Evolutionary conservation across 1,284 basidiomycete species (phyloP).

Genomic region (Ganoderma lucidum): DNA sequence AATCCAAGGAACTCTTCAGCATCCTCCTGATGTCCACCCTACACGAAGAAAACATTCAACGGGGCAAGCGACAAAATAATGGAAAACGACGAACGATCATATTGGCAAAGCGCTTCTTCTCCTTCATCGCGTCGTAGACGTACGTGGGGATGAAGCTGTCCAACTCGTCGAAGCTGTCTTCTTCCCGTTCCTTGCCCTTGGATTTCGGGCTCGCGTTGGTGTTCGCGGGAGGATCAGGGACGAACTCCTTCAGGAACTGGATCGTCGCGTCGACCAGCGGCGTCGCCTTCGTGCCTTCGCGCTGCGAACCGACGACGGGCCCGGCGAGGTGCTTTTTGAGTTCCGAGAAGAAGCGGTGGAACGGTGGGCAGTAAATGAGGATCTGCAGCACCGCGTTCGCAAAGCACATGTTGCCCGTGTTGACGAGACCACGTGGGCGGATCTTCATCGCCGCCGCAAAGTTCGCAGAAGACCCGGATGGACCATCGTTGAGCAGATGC

Average conservation of each 20-base stretch:
- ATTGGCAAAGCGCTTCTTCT: slow-evolving; percentile 92
- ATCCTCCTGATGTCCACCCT: slow-evolving; percentile 96
- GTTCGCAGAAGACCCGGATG: slow-evolving; percentile 36
- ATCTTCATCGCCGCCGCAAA: slow-evolving; percentile 48
- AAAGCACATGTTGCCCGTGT: slow-evolving; percentile 98
- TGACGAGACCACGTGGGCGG: slow-evolving; percentile 87
- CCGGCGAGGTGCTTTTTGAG: slow-evolving; percentile 62
- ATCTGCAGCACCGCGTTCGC: slow-evolving; percentile 95
- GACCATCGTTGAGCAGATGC: slow-evolving; percentile 61
- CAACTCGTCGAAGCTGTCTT: slow-evolving; percentile 51
- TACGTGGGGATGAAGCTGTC: slow-evolving; percentile 89
- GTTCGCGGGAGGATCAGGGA: slow-evolving; percentile 42
- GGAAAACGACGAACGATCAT: slow-evolving; percentile 75
- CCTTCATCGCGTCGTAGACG: slow-evolving; percentile 96
- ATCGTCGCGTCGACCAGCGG: slow-evolving; percentile 88
- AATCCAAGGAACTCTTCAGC: slow-evolving; percentile 99
- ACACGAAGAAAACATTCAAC: slow-evolving; percentile 14
- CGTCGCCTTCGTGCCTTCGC: slow-evolving; percentile 59
- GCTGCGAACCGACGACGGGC: slow-evolving; percentile 40
- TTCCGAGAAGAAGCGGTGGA: slow-evolving; percentile 82
- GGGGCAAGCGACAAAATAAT: neutral
- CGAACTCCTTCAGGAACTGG: slow-evolving; percentile 85
- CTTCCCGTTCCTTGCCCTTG: slow-evolving; percentile 47
- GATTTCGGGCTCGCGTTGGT: slow-evolving; percentile 43
- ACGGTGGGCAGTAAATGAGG: slow-evolving; percentile 89